Base-by-base conservation (phyloP, 306 rosid species). In the Gynostemma pentaphyllum region DNA sequence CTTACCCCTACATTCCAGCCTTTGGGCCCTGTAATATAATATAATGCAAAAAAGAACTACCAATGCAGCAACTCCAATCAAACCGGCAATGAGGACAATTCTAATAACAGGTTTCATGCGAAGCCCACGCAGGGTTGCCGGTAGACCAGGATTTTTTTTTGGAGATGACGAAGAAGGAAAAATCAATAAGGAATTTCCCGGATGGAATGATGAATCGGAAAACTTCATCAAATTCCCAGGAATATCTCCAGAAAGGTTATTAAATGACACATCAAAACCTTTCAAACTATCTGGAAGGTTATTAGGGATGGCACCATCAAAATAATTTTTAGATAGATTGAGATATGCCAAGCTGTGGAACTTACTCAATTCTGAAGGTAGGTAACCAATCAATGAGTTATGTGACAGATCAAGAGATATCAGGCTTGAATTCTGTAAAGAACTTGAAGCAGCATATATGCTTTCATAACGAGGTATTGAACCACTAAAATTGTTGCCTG, bases 151-250 rank as follows among this genome's bases (percentile, higher is more conserved):
- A 22, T 48, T 18, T 39, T 70, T 74, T 60, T 68, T 45, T 1
- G 96, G 85, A 8, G 84, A 59, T 44, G 70, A 69, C 18, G 34
- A 69, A 72, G 57, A 75, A 50, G 90, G 84, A 75, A 74, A 76
- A 19, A 45, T 64, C 67, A 88, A 76, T 73, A 81, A 72, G 36
- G 79, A 54, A 64, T 85, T 88, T 70, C 94, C 96, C 0, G 96
- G 96, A 81, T 72, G 83, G 68, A 85, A 88, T 75, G 94, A 78
- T 6, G 96, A 85, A 54, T 72, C 88, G 27, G 94, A 84, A 78
- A 88, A 88, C 32, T 69, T 72, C 79, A 37, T 66, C 69, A 85
- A 78, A 37, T 74, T 79, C 48, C 55, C 74, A 29, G 94, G 96
- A 47, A 85, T 73, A 65, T 60, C 63, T 14, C 94, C 94, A 19